A percentile compares a stretch with the other conserved stretches of the same genome.
phyloP scores from a whole-genome alignment of 2,329 filamentous ascomycete species.

The Teratosphaeria destructans region DNA sequence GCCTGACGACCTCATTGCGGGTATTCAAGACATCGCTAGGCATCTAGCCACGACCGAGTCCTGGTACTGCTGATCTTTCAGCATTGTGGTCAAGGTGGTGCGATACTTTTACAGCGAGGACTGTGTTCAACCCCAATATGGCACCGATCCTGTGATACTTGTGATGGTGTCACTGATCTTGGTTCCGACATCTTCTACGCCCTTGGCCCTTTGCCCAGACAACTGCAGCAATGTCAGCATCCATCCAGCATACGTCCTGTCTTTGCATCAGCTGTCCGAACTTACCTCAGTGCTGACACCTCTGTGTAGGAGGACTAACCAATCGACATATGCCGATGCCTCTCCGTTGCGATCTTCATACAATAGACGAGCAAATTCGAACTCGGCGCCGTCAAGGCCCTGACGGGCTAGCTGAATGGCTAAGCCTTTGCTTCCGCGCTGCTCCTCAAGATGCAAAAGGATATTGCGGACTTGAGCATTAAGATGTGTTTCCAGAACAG shows the following conservation, averaged over 20 bases:
- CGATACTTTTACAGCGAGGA: not conserved
- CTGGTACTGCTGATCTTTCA: not conserved
- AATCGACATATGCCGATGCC: slow-evolving; percentile 95
- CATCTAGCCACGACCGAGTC: not conserved
- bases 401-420: slow-evolving; percentile 86
- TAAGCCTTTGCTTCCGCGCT: slow-evolving; percentile 76
- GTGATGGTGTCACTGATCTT: slow-evolving; percentile 20
- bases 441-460: slow-evolving; percentile 69
- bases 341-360: slow-evolving; percentile 96
- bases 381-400: slow-evolving; percentile 88
- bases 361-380: slow-evolving; percentile 83
- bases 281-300: slow-evolving; percentile 73
- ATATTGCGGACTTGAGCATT: slow-evolving; percentile 94
- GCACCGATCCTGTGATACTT: slow-evolving; percentile 21
- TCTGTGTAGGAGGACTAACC: slow-evolving; percentile 91
- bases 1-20: not conserved
- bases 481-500: slow-evolving; percentile 79
- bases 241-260: not conserved
- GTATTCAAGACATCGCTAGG: not conserved
- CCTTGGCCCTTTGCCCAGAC: slow-evolving; percentile 22
- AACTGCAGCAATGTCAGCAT: slow-evolving; percentile 16
- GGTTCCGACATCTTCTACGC: slow-evolving; percentile 12
- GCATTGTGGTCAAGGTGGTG: not conserved
- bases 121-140: slow-evolving; percentile 16
- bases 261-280: not conserved